These are phyloP conservation scores for Xylariaceae sp. DNA, from an alignment of 2,329 filamentous ascomycete species.

Conservation along the genomic window DNA sequence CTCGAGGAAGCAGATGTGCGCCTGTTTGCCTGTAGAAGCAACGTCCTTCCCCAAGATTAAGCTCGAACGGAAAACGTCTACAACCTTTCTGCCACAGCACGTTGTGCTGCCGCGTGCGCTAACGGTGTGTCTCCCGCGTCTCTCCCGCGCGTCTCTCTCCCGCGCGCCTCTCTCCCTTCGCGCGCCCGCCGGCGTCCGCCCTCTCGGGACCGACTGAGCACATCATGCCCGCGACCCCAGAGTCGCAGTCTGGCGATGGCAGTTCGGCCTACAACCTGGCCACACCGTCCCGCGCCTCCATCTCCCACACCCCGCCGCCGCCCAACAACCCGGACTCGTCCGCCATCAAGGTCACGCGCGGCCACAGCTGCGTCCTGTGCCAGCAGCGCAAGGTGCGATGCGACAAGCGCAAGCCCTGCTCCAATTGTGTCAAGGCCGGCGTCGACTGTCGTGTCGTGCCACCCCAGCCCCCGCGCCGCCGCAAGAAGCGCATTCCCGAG, in stretches of 20 bases:
- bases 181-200: background rate
- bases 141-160: background rate
- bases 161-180: background rate
- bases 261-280: conserved; percentile 19
- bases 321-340: conserved; percentile 34
- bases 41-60: too few species aligned
- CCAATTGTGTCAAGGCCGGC: conserved; percentile 57
- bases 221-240: conserved; percentile 24
- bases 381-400: conserved; percentile 72
- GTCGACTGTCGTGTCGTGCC: conserved; percentile 55
- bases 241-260: conserved; percentile 22
- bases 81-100: too few species aligned
- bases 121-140: conserved; percentile 11
- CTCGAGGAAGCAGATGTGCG: too few species aligned
- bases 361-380: conserved; percentile 62
- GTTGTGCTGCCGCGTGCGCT: conserved; percentile 7
- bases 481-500: conserved; percentile 60
- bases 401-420: conserved; percentile 64
- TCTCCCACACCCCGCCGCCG: conserved; percentile 23
- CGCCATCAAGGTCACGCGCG: conserved; percentile 48
- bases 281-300: conserved; percentile 19
- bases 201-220: conserved; percentile 10
- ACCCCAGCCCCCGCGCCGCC: conserved; percentile 47
- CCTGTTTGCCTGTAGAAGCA: too few species aligned
- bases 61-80: too few species aligned